phyloP scores from a whole-genome alignment of 345 rosid genomes.

The Microthlaspi erraticum region DNA sequence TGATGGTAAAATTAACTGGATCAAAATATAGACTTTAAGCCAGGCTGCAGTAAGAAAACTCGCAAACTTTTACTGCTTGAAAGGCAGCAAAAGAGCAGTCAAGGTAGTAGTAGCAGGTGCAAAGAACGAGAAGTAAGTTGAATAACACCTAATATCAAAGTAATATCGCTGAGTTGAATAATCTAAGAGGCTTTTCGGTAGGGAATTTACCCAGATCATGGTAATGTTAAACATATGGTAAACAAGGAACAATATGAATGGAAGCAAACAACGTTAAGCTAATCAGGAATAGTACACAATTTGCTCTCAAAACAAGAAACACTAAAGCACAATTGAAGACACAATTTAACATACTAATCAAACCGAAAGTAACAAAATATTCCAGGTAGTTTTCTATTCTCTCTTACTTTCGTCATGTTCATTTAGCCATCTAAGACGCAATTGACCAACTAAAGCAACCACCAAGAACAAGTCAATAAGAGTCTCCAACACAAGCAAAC shows the following conservation, averaged over 20 bases:
- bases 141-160: not conserved
- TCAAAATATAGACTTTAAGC: not conserved
- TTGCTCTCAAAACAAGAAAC: slow-evolving; percentile 17
- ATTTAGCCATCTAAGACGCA: slow-evolving; percentile 27
- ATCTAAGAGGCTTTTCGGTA: slow-evolving; percentile 15
- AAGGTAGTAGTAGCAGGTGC: not conserved
- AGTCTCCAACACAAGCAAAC: slow-evolving; percentile 37
- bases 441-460: slow-evolving; percentile 20
- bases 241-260: slow-evolving; percentile 11
- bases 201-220: not conserved
- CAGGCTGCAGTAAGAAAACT: slow-evolving; percentile 13
- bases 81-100: slow-evolving; percentile 23
- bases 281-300: slow-evolving; percentile 6
- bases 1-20: not conserved
- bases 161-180: not conserved
- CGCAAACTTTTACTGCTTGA: not conserved
- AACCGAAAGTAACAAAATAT: not conserved
- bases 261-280: slow-evolving; percentile 23
- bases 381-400: slow-evolving; percentile 12
- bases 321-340: no score
- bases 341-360: slow-evolving; percentile 17
- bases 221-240: not conserved
- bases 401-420: slow-evolving; percentile 27
- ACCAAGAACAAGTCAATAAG: slow-evolving; percentile 35
- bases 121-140: slow-evolving; percentile 14